Base-by-base conservation (phyloP, 345 rosid genomes). In the Acer negundo region DNA sequence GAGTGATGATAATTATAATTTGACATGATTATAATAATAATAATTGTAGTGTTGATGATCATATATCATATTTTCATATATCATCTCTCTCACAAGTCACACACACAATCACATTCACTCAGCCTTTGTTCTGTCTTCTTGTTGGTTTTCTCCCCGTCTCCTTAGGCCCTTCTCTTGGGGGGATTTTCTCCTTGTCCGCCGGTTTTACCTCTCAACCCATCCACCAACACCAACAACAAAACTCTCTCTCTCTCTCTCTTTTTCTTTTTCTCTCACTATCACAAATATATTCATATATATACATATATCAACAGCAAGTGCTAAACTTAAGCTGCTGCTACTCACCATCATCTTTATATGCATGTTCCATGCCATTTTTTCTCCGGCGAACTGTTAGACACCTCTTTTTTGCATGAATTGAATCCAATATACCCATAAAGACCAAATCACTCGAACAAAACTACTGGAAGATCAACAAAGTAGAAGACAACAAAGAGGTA, bases 101-200 rank as follows among this genome's bases (percentile, higher is more conserved):
- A 85, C 94, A 84, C 86, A 87, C 38, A 35, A 35, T 35, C 38
- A 35, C 38, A 35, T 35, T 35, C 38, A 35, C 38, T 35, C 38
- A 35, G 38, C 38, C 38, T 35, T 35, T 35, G 38, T 87, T 82
- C 58, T 70, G 84, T 79, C 83, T 83, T 86, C 85, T 69, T 75
- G 38, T 35, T 65, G 77, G 66, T 44, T 73, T 86, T 90, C 89
- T 89, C 94, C 87, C 85, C 97, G 94, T 72, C 83, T 86, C 93
- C 97, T 89, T 86, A 86, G 97, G 90, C 94, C 85, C 86, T 89
- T 90, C 89, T 83, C 61, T 70, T 85, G 97, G 94, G 97, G 88
- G 88, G 46, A 85, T 79, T 84, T 83, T 87, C 86, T 66, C 80
- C 82, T 63, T 59, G 67, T 77, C 83, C 85, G 77, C 77, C 71